Evolutionary conservation across 805 yeast genomes (phyloP).

Genomic region (Vanderwaltozyma yarrowii): DNA sequence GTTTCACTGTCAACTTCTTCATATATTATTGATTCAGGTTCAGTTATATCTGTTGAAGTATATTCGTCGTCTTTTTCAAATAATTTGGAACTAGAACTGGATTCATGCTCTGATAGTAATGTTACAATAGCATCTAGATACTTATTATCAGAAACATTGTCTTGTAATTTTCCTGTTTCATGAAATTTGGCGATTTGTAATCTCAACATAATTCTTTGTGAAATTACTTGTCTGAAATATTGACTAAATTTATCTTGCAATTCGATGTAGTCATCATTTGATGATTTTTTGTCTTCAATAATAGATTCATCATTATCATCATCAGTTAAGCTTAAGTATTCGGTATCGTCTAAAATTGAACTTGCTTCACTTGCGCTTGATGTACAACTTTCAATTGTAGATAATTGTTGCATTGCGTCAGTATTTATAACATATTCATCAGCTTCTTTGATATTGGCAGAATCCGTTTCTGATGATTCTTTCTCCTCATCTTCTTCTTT

Average conservation of each 20-base stretch:
- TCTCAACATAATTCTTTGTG: conserved; percentile 20
- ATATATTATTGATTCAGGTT: background rate
- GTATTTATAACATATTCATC: conserved; percentile 17
- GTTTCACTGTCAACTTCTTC: too few species aligned
- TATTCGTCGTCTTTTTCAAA: background rate
- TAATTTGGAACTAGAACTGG: background rate
- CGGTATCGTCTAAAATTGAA: conserved; percentile 3
- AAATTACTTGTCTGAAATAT: conserved; percentile 19
- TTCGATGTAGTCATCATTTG: background rate
- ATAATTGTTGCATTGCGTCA: background rate
- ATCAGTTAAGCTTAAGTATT: conserved; percentile 7
- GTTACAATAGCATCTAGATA: background rate
- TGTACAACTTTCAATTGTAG: background rate
- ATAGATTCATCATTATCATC: too few species aligned
- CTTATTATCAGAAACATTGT: conserved; percentile 1
- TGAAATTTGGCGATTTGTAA: conserved; percentile 20
- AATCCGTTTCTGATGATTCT: background rate
- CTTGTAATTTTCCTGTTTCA: conserved; percentile 2
- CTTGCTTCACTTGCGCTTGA: background rate
- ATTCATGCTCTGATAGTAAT: background rate
- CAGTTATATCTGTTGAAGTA: background rate
- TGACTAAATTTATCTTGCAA: conserved; percentile 10
- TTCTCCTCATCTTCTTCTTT: conserved; percentile 11
- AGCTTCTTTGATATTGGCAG: background rate
- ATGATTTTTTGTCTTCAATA: too few species aligned